These are phyloP conservation scores for Cutaneotrichosporon dermatis DNA, from an alignment of 1,284 basidiomycete species.

Conservation along the genomic window DNA sequence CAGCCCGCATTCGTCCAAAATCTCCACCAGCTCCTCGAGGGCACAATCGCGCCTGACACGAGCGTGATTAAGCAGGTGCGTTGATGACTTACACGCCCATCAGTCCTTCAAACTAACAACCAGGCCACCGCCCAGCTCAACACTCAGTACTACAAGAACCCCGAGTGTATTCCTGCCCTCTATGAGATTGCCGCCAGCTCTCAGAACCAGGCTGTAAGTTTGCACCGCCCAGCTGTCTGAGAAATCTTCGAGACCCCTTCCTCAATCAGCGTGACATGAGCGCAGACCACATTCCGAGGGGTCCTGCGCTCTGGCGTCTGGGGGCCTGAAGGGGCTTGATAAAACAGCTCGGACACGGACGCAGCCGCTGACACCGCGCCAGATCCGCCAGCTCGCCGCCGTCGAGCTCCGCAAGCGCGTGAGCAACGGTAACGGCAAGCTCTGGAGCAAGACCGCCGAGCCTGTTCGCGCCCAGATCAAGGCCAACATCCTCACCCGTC, in stretches of 20 bases:
- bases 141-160: constrained; percentile 84
- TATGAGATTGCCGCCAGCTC: constrained; percentile 82
- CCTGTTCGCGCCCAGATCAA: constrained; percentile 80
- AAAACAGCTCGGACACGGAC: no score
- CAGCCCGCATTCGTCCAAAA: constrained; percentile 53
- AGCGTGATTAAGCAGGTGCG: constrained; percentile 78
- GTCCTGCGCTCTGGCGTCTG: no score
- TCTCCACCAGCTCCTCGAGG: constrained; percentile 76
- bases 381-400: constrained; percentile 95
- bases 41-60: constrained; percentile 82
- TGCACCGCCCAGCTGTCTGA: no score
- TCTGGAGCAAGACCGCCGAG: constrained; percentile 74
- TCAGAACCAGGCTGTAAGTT: constrained; percentile 54
- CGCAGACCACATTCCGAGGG: not conserved
- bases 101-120: not conserved
- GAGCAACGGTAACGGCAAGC: constrained; percentile 67
- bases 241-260: not conserved
- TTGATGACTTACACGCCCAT: constrained; percentile 8
- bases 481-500: constrained; percentile 70
- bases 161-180: constrained; percentile 84
- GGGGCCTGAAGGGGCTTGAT: no score
- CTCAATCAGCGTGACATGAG: not conserved
- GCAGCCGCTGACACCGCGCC: not conserved
- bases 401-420: constrained; percentile 96
- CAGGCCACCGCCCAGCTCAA: constrained; percentile 90